phyloP scores from a whole-genome alignment of 2,329 filamentous ascomycete species.

The Colletotrichum magnum region DNA sequence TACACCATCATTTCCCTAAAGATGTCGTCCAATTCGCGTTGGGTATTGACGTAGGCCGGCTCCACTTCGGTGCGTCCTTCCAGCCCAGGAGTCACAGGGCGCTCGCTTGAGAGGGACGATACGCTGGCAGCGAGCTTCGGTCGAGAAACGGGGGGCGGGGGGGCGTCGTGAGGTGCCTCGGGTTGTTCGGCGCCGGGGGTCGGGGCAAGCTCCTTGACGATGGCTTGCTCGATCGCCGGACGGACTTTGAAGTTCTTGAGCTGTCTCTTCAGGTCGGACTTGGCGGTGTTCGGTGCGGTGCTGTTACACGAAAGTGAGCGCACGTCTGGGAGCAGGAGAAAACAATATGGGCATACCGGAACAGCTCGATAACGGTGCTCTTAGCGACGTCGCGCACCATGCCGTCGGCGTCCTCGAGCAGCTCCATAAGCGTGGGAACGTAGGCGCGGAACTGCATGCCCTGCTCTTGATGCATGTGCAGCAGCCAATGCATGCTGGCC shows the following conservation, averaged over 20 bases:
- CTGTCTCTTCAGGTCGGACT: constrained; percentile 90
- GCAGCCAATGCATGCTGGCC: constrained; percentile 85
- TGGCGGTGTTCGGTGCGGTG: constrained; percentile 84
- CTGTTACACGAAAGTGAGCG: constrained; percentile 84
- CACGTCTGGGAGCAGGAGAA: constrained; percentile 62
- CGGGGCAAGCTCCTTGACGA: constrained; percentile 80
- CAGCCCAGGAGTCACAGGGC: constrained; percentile 72
- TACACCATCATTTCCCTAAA: constrained; percentile 84
- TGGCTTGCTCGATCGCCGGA: constrained; percentile 86
- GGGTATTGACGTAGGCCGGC: constrained; percentile 85
- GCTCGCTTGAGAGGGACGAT: constrained; percentile 63
- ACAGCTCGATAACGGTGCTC: constrained; percentile 86
- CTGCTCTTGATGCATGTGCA: constrained; percentile 86
- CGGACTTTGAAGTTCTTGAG: constrained; percentile 87
- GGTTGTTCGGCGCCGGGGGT: constrained; percentile 55
- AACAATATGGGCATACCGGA: constrained; percentile 69
- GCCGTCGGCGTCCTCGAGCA: constrained; percentile 91
- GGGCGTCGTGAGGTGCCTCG: constrained; percentile 55
- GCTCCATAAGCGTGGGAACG: constrained; percentile 85
- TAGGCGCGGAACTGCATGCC: constrained; percentile 86
- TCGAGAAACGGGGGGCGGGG: constrained; percentile 57
- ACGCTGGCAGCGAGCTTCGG: constrained; percentile 65
- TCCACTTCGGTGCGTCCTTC: constrained; percentile 82
- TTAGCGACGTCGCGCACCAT: constrained; percentile 90
- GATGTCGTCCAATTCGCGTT: constrained; percentile 89